These are phyloP conservation scores for Neoboletus subvelutipes DNA, from an alignment of 768 basidiomycete genomes.

Conservation along the genomic window DNA sequence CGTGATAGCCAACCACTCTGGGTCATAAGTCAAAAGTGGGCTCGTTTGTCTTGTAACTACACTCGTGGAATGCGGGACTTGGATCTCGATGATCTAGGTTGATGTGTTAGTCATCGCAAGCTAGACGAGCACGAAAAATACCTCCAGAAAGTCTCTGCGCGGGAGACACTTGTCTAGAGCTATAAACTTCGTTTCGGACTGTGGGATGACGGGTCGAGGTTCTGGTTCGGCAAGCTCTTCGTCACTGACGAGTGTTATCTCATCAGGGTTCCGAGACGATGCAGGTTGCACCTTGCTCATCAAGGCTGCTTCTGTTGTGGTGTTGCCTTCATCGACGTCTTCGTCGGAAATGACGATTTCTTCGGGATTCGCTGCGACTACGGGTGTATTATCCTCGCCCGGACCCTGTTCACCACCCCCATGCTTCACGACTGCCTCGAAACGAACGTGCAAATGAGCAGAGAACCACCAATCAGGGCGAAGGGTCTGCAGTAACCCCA, in stretches of 20 bases:
- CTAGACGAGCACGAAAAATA: slow-evolving; percentile 26
- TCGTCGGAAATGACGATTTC: slow-evolving; percentile 39
- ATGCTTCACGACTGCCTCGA: slow-evolving; percentile 67
- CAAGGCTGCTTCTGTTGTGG: neutral
- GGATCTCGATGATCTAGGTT: slow-evolving; percentile 70
- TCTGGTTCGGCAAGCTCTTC: slow-evolving; percentile 42
- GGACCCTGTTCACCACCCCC: slow-evolving; percentile 8
- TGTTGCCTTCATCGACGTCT: slow-evolving; percentile 24
- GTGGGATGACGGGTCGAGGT: slow-evolving; percentile 25
- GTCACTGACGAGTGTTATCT: slow-evolving; percentile 48
- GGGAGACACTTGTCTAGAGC: slow-evolving; percentile 90
- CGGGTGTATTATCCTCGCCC: neutral
- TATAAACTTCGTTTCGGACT: slow-evolving; percentile 68
- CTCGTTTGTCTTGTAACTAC: slow-evolving; percentile 5
- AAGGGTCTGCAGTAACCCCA: slow-evolving; percentile 69
- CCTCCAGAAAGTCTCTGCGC: slow-evolving; percentile 78
- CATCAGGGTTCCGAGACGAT: slow-evolving; percentile 47
- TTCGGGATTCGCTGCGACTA: slow-evolving; percentile 33
- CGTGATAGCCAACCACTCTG: slow-evolving; percentile 92
- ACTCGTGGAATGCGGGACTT: slow-evolving; percentile 21
- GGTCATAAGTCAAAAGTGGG: slow-evolving; percentile 46
- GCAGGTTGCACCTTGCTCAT: slow-evolving; percentile 37
- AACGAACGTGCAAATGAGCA: slow-evolving; percentile 88
- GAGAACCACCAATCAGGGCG: slow-evolving; percentile 89
- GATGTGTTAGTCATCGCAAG: neutral